Conservation (phyloP, 345 rosid species). For the Pugionium cornutum region DNA sequence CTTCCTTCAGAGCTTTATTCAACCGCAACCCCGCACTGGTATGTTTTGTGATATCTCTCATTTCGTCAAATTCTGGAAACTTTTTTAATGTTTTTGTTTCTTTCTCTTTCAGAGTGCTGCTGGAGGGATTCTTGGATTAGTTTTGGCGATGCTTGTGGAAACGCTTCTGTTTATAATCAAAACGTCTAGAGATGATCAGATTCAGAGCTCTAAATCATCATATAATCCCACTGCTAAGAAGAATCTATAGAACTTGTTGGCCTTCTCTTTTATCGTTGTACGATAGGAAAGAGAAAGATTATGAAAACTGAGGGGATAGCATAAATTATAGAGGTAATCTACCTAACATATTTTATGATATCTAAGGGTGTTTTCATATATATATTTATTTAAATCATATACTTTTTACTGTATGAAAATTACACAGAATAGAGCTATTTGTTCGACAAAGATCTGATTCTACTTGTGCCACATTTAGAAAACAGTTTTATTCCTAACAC, state of each 20-base stretch:
- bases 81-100: too few species aligned
- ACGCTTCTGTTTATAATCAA: slow-evolving; percentile 82
- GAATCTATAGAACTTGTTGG: slow-evolving; percentile 51
- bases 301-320: too few species aligned
- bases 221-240: slow-evolving; percentile 58
- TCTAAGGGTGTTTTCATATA: too few species aligned
- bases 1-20: slow-evolving; percentile 83
- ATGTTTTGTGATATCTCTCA: slow-evolving; percentile 13
- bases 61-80: not conserved
- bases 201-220: slow-evolving; percentile 38
- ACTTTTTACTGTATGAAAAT: too few species aligned
- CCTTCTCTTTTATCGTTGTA: not conserved
- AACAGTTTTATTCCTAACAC: too few species aligned
- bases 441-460: too few species aligned
- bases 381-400: too few species aligned
- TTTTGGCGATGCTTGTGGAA: slow-evolving; percentile 85
- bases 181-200: slow-evolving; percentile 54
- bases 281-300: too few species aligned
- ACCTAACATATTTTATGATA: too few species aligned
- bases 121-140: slow-evolving; percentile 93
- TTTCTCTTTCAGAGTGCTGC: slow-evolving; percentile 66
- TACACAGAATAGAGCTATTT: too few species aligned
- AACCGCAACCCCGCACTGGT: slow-evolving; percentile 73
- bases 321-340: too few species aligned
- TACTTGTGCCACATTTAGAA: too few species aligned